Conservation (phyloP, 768 basidiomycete genomes). For the Boletus sp. region DNA sequence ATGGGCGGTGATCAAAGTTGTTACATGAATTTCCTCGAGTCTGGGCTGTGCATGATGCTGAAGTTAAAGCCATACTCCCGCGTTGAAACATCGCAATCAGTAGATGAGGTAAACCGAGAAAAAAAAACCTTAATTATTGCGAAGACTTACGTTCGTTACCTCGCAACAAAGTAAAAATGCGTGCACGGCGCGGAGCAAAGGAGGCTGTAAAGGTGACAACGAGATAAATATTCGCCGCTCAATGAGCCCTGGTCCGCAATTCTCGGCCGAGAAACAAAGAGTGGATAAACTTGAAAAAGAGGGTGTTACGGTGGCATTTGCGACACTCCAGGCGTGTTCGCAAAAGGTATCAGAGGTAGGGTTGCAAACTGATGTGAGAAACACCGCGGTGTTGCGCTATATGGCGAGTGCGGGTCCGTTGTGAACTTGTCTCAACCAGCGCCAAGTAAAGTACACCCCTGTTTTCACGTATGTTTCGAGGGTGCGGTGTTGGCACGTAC, state of each 20-base stretch:
- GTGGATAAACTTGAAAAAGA: constrained; percentile 2
- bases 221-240: constrained; percentile 20
- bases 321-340: neutral
- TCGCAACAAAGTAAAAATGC: constrained; percentile 16
- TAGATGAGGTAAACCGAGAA: constrained; percentile 13
- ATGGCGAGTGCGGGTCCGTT: neutral
- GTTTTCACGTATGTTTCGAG: neutral
- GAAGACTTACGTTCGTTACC: constrained; percentile 26
- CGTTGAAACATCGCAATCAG: constrained; percentile 3
- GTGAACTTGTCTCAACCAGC: neutral
- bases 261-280: constrained; percentile 17
- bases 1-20: constrained; percentile 13
- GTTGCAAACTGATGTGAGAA: neutral
- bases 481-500: neutral
- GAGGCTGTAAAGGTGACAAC: constrained; percentile 17
- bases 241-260: constrained; percentile 20
- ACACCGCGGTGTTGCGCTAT: neutral
- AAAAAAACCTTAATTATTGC: constrained; percentile 8
- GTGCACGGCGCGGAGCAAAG: constrained; percentile 18
- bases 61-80: neutral
- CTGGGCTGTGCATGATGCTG: neutral
- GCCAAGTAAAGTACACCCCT: neutral
- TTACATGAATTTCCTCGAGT: constrained; percentile 2
- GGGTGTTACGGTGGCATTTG: neutral
- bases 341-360: neutral